phyloP scores from a whole-genome alignment of 805 yeast genomes.

The Candida odintsovae region DNA sequence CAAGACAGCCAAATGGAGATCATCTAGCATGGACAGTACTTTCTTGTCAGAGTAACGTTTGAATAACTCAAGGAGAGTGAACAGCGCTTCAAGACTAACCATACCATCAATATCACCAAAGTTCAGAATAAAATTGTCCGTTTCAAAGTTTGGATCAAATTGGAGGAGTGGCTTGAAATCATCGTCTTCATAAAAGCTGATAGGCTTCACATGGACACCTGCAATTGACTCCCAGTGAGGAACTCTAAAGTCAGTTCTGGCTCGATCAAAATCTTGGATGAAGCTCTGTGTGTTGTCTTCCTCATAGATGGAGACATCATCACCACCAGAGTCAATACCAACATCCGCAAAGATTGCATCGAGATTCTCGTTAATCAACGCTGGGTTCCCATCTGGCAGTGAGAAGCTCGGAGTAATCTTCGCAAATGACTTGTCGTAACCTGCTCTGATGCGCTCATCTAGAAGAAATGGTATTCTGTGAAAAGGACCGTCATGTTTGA shows the following conservation, averaged over 20 bases:
- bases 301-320: not conserved
- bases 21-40: conserved; percentile 48
- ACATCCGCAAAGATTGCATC: conserved; percentile 26
- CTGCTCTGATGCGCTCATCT: conserved; percentile 40
- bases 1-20: conserved; percentile 56
- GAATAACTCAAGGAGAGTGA: conserved; percentile 31
- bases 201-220: conserved; percentile 12
- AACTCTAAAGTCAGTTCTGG: not conserved
- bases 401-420: conserved; percentile 55
- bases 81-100: conserved; percentile 40
- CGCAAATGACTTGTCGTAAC: conserved; percentile 45
- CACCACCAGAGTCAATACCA: conserved; percentile 5
- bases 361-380: conserved; percentile 45
- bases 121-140: conserved; percentile 49
- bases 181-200: conserved; percentile 11
- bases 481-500: conserved; percentile 73
- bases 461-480: conserved; percentile 75
- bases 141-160: conserved; percentile 39
- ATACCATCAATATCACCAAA: conserved; percentile 45
- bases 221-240: conserved; percentile 13
- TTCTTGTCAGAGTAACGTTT: conserved; percentile 28
- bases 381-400: conserved; percentile 58
- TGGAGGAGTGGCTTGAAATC: conserved; percentile 15
- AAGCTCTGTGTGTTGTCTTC: conserved; percentile 1
- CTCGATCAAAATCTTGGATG: conserved; percentile 14